A percentile compares a stretch with the other conserved stretches of the same genome.
These are phyloP conservation scores for Suillus cothurnatus DNA, from an alignment of 768 basidiomycete species.

Conservation along the genomic window DNA sequence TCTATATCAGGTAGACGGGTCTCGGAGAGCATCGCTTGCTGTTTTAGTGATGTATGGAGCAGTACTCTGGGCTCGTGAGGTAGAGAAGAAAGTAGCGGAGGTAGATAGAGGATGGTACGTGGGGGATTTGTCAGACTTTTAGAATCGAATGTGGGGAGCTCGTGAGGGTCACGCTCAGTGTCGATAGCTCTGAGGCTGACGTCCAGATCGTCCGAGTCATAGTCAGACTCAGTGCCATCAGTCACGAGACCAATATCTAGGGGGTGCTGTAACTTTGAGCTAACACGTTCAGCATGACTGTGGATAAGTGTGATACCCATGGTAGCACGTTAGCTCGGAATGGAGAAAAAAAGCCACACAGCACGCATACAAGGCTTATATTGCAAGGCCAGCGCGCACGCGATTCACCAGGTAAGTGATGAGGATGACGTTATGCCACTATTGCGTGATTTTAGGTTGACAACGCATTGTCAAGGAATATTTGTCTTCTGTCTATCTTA, in stretches of 20 bases:
- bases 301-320: conserved; percentile 4
- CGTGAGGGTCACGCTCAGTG: conserved; percentile 51
- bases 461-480: conserved; percentile 6
- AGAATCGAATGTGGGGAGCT: conserved; percentile 52
- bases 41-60: conserved; percentile 24
- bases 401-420: neutral
- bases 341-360: neutral
- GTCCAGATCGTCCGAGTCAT: neutral
- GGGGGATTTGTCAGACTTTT: conserved; percentile 37
- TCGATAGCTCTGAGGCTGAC: neutral
- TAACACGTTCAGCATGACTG: neutral
- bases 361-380: neutral
- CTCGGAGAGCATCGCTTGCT: conserved; percentile 59
- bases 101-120: conserved; percentile 73
- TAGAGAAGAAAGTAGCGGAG: conserved; percentile 80
- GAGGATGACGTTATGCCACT: conserved; percentile 21
- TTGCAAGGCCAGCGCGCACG: conserved; percentile 7
- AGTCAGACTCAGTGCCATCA: conserved; percentile 6
- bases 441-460: conserved; percentile 38
- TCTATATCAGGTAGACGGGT: conserved; percentile 87
- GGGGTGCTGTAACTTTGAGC: neutral
- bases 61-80: conserved; percentile 44
- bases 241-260: neutral
- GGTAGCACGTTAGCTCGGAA: neutral
- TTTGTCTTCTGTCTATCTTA: neutral